Evolutionary conservation across 257 asterid genomes (phyloP).

Genomic region (Solanum sejunctum): DNA sequence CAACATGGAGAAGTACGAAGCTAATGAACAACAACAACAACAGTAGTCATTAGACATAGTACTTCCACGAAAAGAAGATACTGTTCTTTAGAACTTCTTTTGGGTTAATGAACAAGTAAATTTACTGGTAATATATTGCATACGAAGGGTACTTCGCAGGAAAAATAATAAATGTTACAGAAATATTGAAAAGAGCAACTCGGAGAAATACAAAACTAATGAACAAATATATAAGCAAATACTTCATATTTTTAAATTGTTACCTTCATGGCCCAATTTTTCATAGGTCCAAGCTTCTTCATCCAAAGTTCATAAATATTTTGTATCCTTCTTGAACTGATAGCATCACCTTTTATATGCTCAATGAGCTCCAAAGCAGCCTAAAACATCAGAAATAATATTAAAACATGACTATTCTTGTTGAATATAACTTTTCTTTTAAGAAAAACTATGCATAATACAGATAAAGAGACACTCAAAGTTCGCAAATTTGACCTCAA

Average conservation of each 20-base stretch:
- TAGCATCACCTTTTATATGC: constrained; percentile 30
- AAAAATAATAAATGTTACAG: not conserved
- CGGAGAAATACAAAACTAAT: not conserved
- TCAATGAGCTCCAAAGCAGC: constrained; percentile 57
- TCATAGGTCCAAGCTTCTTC: constrained; percentile 38
- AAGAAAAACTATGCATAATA: not conserved
- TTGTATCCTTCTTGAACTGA: constrained; percentile 23
- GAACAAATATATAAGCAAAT: not conserved
- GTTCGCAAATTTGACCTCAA: not conserved
- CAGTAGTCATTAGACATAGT: not conserved
- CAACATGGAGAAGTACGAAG: not conserved
- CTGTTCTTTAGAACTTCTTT: not conserved
- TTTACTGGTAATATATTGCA: not conserved
- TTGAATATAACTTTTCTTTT: not conserved
- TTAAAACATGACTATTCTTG: not conserved
- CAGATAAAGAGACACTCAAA: not conserved
- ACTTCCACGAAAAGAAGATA: not conserved
- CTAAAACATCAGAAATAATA: constrained; percentile 19
- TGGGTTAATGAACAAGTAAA: not conserved
- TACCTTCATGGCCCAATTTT: constrained; percentile 40
- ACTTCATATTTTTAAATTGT: not conserved
- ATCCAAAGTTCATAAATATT: constrained; percentile 55
- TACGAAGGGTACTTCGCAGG: not conserved
- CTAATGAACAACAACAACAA: not conserved
- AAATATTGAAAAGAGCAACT: not conserved